Evolutionary conservation across 2,329 filamentous ascomycete species (phyloP).

Genomic region (Colletotrichum costaricense): DNA sequence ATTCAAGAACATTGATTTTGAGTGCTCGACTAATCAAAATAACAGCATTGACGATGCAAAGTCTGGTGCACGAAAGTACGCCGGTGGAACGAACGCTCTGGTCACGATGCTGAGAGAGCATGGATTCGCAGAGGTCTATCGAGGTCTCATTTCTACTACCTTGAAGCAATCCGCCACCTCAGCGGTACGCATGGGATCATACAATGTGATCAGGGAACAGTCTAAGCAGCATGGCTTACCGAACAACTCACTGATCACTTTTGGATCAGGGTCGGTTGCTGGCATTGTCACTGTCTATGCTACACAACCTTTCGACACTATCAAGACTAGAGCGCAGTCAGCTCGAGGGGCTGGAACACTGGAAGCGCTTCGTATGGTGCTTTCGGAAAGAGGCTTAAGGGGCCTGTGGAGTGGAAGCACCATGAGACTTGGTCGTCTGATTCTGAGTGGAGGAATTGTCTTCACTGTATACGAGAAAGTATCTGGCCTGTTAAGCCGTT

Average conservation of each 20-base stretch:
- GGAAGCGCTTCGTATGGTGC: slow-evolving; percentile 66
- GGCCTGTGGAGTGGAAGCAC: slow-evolving; percentile 76
- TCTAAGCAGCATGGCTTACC: slow-evolving; percentile 36
- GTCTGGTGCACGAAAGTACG: slow-evolving; percentile 42
- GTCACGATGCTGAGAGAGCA: slow-evolving; percentile 49
- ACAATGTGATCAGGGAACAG: slow-evolving; percentile 57
- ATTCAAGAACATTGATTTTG: background rate
- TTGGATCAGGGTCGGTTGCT: slow-evolving; percentile 70
- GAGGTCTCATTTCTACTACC: slow-evolving; percentile 56
- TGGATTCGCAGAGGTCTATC: slow-evolving; percentile 55
- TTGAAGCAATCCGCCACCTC: slow-evolving; percentile 61
- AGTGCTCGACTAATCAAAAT: background rate
- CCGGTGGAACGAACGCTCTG: slow-evolving; percentile 46
- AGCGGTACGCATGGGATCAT: slow-evolving; percentile 59
- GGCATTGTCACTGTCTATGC: slow-evolving; percentile 69
- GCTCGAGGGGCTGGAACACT: slow-evolving; percentile 66
- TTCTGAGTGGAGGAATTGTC: slow-evolving; percentile 75
- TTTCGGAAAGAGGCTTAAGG: slow-evolving; percentile 66
- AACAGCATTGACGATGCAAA: slow-evolving; percentile 50
- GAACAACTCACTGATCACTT: slow-evolving; percentile 56
- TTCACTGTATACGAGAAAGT: slow-evolving; percentile 73
- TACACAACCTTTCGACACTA: slow-evolving; percentile 71
- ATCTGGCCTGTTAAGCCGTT: slow-evolving; percentile 52
- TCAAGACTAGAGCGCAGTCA: slow-evolving; percentile 73
- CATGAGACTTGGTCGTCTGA: slow-evolving; percentile 72